Conservation (phyloP, 306 rosid species). For the Corylus americana region DNA sequence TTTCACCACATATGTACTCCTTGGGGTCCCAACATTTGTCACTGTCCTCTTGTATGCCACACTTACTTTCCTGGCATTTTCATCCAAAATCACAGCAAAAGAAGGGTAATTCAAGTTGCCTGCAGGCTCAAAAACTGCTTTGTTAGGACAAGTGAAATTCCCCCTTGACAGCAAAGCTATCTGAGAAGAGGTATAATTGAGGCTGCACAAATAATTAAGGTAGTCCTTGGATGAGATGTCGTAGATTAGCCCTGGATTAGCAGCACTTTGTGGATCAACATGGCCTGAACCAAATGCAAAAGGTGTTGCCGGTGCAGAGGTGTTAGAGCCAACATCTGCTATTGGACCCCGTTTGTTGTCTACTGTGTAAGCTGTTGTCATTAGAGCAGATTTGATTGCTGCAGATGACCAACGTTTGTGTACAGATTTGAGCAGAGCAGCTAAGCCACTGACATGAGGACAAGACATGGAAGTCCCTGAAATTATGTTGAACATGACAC, state of each 20-base stretch:
- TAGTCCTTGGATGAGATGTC: slow-evolving; percentile 54
- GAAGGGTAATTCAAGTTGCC: slow-evolving; percentile 80
- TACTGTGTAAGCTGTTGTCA: slow-evolving; percentile 65
- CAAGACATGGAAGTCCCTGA: slow-evolving; percentile 94
- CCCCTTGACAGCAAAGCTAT: slow-evolving; percentile 47
- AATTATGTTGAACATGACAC: slow-evolving; percentile 50
- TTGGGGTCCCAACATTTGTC: slow-evolving; percentile 57
- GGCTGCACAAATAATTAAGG: slow-evolving; percentile 53
- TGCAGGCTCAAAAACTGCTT: slow-evolving; percentile 15
- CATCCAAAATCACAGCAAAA: slow-evolving; percentile 45
- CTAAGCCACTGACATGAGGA: slow-evolving; percentile 76
- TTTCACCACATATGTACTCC: slow-evolving; percentile 49
- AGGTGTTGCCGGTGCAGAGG: slow-evolving; percentile 43
- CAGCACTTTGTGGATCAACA: slow-evolving; percentile 64
- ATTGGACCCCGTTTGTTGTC: slow-evolving; percentile 53
- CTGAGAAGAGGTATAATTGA: slow-evolving; percentile 57
- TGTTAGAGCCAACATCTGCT: slow-evolving; percentile 34
- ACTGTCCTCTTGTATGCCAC: slow-evolving; percentile 54
- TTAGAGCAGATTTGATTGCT: slow-evolving; percentile 68
- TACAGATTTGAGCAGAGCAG: slow-evolving; percentile 50
- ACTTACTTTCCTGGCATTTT: slow-evolving; percentile 18
- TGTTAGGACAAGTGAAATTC: slow-evolving; percentile 42
- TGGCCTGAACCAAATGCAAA: slow-evolving; percentile 75
- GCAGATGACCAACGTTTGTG: slow-evolving; percentile 70
- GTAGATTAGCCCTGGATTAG: slow-evolving; percentile 68